A percentile compares a stretch with the other conserved stretches of the same genome.
These are phyloP conservation scores for Aspergillus wentii DNA, from an alignment of 495 filamentous ascomycete species.

Conservation along the genomic window DNA sequence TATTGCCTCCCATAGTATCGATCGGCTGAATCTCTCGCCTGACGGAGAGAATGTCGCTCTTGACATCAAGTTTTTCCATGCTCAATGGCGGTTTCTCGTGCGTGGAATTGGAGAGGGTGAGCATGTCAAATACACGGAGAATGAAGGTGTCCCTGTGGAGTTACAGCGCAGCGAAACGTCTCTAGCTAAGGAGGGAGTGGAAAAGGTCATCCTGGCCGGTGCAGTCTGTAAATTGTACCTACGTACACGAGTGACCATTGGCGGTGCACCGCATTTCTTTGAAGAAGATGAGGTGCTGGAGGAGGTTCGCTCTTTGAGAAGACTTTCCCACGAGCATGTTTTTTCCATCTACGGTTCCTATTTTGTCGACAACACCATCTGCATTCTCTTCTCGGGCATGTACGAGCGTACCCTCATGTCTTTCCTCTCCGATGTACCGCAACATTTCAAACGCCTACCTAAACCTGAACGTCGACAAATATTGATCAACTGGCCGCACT, in stretches of 20 bases:
- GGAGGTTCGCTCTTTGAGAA: constrained; percentile 59
- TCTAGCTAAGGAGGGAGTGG: constrained; percentile 45
- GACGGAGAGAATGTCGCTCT: constrained; percentile 52
- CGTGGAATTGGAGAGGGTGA: constrained; percentile 64
- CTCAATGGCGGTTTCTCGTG: constrained; percentile 78
- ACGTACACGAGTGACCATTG: constrained; percentile 67
- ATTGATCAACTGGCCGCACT: constrained; percentile 83
- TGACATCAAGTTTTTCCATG: constrained; percentile 70
- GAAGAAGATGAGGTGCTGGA: constrained; percentile 62
- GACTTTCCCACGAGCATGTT: constrained; percentile 72
- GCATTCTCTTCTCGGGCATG: constrained; percentile 69
- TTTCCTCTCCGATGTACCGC: constrained; percentile 66
- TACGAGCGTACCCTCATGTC: constrained; percentile 72
- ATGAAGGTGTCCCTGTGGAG: constrained; percentile 78
- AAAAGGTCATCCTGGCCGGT: constrained; percentile 59
- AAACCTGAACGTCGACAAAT: constrained; percentile 66
- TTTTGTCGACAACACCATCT: constrained; percentile 64
- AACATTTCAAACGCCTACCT: constrained; percentile 61
- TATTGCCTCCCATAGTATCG: constrained; percentile 65
- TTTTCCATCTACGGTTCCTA: constrained; percentile 81
- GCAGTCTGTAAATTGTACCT: constrained; percentile 48
- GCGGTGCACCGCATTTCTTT: constrained; percentile 51
- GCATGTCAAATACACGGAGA: constrained; percentile 67
- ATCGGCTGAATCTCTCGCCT: constrained; percentile 58
- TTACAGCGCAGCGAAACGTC: constrained; percentile 52